These are phyloP conservation scores for Penicillium silybi DNA, from an alignment of 495 filamentous ascomycete species.

Conservation along the genomic window DNA sequence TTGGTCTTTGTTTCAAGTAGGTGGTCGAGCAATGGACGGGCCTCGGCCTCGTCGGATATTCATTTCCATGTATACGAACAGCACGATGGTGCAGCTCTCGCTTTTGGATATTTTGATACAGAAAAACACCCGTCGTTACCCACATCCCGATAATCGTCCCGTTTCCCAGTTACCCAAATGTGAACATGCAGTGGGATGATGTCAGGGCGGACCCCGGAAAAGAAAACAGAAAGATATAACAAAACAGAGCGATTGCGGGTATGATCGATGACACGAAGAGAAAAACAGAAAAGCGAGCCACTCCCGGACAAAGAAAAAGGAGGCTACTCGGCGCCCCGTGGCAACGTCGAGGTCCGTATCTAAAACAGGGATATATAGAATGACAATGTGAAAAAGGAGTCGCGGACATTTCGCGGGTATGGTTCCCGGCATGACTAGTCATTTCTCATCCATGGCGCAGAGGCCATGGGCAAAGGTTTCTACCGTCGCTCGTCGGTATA, in stretches of 20 bases:
- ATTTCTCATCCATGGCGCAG: slow-evolving; percentile 21
- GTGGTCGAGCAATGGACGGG: neutral
- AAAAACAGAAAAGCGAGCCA: slow-evolving; percentile 6
- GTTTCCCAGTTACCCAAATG: slow-evolving; percentile 11
- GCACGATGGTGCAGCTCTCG: slow-evolving; percentile 5
- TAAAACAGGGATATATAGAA: slow-evolving; percentile 25
- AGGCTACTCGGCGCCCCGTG: neutral
- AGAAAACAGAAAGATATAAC: slow-evolving; percentile 11
- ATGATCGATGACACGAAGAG: slow-evolving; percentile 18
- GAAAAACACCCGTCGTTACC: slow-evolving; percentile 9
- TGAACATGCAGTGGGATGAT: slow-evolving; percentile 13
- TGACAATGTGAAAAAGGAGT: slow-evolving; percentile 14
- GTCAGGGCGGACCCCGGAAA: neutral
- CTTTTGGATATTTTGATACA: slow-evolving; percentile 25
- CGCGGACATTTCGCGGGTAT: slow-evolving; percentile 14
- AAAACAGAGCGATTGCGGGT: slow-evolving; percentile 21
- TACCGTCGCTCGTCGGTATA: slow-evolving; percentile 51
- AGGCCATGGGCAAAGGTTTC: slow-evolving; percentile 2
- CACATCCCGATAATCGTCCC: slow-evolving; percentile 6
- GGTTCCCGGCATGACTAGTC: slow-evolving; percentile 25
- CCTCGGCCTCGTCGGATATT: neutral
- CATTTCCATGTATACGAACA: neutral
- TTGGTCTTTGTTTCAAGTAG: neutral
- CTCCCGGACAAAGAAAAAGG: slow-evolving; percentile 5
- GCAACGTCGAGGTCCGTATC: slow-evolving; percentile 10